Evolutionary conservation across 2,329 filamentous ascomycete genomes (phyloP).

Genomic region (Ophiostoma novo-ulmi): DNA sequence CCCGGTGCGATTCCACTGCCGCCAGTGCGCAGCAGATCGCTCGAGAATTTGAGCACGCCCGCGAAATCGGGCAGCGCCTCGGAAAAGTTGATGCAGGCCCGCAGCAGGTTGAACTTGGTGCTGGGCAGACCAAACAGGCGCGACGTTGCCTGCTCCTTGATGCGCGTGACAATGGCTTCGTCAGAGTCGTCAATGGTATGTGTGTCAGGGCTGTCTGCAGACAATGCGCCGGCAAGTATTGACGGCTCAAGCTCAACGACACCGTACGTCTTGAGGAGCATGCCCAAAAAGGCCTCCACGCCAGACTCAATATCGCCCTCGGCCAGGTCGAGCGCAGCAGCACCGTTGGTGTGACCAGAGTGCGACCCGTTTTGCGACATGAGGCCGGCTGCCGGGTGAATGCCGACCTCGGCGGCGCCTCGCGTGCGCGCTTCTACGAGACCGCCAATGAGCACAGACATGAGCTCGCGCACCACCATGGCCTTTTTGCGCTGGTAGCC

Average conservation of each 20-base stretch:
- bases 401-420: slow-evolving; percentile 90
- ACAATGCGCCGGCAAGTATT: slow-evolving; percentile 14
- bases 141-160: slow-evolving; percentile 53
- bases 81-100: slow-evolving; percentile 87
- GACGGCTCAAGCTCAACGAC: slow-evolving; percentile 49
- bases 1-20: slow-evolving; percentile 74
- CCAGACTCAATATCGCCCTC: slow-evolving; percentile 62
- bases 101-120: slow-evolving; percentile 80
- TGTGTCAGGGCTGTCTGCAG: background rate
- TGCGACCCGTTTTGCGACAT: slow-evolving; percentile 55
- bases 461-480: slow-evolving; percentile 78
- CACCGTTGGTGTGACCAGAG: slow-evolving; percentile 44
- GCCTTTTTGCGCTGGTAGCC: slow-evolving; percentile 85
- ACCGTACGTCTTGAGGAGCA: slow-evolving; percentile 60
- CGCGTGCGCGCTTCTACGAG: slow-evolving; percentile 86
- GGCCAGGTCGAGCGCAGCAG: slow-evolving; percentile 55
- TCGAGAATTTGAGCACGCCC: slow-evolving; percentile 82
- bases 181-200: slow-evolving; percentile 44
- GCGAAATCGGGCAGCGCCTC: slow-evolving; percentile 89
- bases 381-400: slow-evolving; percentile 86
- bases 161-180: slow-evolving; percentile 50
- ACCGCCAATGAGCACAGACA: slow-evolving; percentile 75
- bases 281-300: slow-evolving; percentile 57
- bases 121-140: slow-evolving; percentile 71
- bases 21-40: slow-evolving; percentile 74